Evolutionary conservation across 2,329 filamentous ascomycete species (phyloP).

Genomic region (Magnaporthales sp.): DNA sequence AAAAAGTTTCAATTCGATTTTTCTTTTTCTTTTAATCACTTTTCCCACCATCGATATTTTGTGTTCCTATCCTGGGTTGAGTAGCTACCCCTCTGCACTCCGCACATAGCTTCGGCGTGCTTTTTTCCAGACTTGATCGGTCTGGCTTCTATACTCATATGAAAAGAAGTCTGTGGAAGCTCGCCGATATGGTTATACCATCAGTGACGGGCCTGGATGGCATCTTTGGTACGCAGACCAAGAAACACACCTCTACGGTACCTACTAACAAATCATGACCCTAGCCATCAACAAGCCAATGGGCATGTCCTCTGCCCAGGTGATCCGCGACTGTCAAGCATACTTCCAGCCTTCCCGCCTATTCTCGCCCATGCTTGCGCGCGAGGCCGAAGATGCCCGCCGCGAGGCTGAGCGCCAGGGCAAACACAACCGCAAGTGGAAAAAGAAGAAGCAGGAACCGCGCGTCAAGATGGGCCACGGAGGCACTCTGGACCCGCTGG

Average conservation of each 20-base stretch:
- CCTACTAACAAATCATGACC: neutral
- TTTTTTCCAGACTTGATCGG: neutral
- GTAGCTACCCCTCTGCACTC: neutral
- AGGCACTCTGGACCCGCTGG: conserved; percentile 88
- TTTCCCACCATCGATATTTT: too few species aligned
- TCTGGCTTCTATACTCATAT: neutral
- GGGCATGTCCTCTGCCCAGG: conserved; percentile 79
- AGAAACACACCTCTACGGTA: neutral
- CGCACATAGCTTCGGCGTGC: neutral
- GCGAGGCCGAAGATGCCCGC: conserved; percentile 44
- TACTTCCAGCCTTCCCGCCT: conserved; percentile 73
- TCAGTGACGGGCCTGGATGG: conserved; percentile 32
- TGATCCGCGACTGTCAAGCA: conserved; percentile 78
- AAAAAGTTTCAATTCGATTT: neutral
- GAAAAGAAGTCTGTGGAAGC: neutral
- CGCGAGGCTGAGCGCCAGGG: conserved; percentile 50
- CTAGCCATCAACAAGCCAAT: conserved; percentile 88
- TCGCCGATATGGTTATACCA: neutral
- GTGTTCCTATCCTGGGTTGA: too few species aligned
- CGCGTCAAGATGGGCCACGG: conserved; percentile 94
- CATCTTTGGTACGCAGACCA: conserved; percentile 38
- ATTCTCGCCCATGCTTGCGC: conserved; percentile 69
- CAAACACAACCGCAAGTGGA: conserved; percentile 41
- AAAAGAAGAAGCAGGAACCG: conserved; percentile 45
- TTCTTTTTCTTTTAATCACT: neutral